Percentiles rank a stretch among this genome's conserved stretches.
These are phyloP conservation scores for Onygenales sp. DNA, from an alignment of 2,329 filamentous ascomycete genomes.

Conservation along the genomic window DNA sequence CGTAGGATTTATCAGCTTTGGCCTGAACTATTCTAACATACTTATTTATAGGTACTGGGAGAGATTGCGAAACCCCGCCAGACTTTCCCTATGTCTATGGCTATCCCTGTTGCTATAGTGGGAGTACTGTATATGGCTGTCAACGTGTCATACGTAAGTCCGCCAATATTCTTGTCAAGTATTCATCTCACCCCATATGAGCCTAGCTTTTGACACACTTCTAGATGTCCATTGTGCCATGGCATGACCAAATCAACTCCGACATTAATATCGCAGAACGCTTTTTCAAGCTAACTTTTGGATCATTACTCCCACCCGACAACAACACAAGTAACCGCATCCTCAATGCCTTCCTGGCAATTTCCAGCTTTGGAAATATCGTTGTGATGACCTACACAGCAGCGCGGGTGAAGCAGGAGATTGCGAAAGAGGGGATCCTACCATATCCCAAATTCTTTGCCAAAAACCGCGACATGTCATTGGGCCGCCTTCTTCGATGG, in stretches of 20 bases:
- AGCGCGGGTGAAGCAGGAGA: conserved; percentile 50
- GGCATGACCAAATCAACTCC: neutral
- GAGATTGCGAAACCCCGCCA: conserved; percentile 33
- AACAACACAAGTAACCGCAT: conserved; percentile 3
- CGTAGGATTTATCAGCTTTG: conserved; percentile 14
- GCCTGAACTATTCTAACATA: neutral
- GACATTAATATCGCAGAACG: neutral
- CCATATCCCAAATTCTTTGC: conserved; percentile 43
- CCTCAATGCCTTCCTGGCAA: conserved; percentile 34
- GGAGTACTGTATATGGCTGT: conserved; percentile 29
- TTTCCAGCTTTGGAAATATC: conserved; percentile 49
- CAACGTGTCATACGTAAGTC: conserved; percentile 38
- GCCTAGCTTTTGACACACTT: neutral
- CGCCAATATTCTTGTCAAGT: neutral
- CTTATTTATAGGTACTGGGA: conserved; percentile 19
- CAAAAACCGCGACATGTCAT: neutral
- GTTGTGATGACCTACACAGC: conserved; percentile 48
- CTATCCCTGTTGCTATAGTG: conserved; percentile 24
- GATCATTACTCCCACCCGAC: neutral
- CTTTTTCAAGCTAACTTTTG: conserved; percentile 7
- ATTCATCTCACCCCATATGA: neutral
- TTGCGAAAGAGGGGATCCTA: conserved; percentile 50
- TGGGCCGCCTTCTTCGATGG: conserved; percentile 1
- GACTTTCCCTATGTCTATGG: conserved; percentile 26
- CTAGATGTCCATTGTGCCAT: conserved; percentile 9